phyloP scores from a whole-genome alignment of 768 basidiomycete genomes.

The Scleroderma bovista region DNA sequence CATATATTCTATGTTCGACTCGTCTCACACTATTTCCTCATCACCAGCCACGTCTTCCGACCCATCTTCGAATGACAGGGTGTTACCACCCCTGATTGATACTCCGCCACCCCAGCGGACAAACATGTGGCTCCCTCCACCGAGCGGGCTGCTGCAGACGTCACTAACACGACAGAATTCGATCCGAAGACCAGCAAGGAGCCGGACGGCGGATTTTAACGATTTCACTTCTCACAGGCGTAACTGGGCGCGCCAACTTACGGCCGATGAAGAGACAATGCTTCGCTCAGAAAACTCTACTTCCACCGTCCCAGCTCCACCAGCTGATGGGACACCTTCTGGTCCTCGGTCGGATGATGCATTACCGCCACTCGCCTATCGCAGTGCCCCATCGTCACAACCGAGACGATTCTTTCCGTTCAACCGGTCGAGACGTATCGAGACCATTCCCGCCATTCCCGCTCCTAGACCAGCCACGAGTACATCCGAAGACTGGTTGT shows the following conservation, averaged over 20 bases:
- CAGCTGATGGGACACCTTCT: slow-evolving; percentile 1
- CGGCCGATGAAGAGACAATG: slow-evolving; percentile 23
- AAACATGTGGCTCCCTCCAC: slow-evolving; percentile 18
- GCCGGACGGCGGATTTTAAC: slow-evolving; percentile 60
- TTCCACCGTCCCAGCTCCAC: neutral
- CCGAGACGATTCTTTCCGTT: slow-evolving; percentile 56
- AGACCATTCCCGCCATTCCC: slow-evolving; percentile 31
- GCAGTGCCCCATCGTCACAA: slow-evolving; percentile 20
- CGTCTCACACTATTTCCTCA: slow-evolving; percentile 23
- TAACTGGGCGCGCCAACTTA: slow-evolving; percentile 35
- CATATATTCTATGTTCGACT: slow-evolving; percentile 16
- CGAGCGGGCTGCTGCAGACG: slow-evolving; percentile 20
- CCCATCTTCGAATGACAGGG: slow-evolving; percentile 13
- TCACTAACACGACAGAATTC: slow-evolving; percentile 52
- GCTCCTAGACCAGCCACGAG: slow-evolving; percentile 25
- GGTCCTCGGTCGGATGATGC: slow-evolving; percentile 1
- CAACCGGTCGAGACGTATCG: slow-evolving; percentile 40
- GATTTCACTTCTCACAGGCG: slow-evolving; percentile 68
- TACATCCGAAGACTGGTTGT: slow-evolving; percentile 28
- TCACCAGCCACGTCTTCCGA: slow-evolving; percentile 23
- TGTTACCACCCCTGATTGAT: slow-evolving; percentile 26
- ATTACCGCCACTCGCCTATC: neutral
- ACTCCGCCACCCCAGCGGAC: slow-evolving; percentile 17
- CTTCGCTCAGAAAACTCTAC: slow-evolving; percentile 7
- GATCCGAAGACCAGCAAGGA: slow-evolving; percentile 51